Conservation (phyloP, 306 rosid species). For the Cicer yamashitae region DNA sequence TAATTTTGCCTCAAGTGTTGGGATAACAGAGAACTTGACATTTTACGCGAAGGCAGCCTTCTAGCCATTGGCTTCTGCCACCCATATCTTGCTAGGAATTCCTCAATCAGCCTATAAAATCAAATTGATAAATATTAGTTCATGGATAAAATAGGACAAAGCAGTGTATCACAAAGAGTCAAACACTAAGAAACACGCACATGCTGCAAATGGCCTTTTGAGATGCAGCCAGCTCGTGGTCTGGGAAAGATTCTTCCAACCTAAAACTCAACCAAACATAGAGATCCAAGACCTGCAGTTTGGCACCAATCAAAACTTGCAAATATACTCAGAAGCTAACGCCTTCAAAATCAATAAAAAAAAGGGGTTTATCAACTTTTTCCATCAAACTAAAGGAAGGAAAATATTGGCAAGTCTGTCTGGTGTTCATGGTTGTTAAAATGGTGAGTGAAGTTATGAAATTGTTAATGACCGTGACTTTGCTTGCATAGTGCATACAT, state of each 20-base stretch:
- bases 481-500: neutral
- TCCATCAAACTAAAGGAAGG: conserved; percentile 35
- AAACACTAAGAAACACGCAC: conserved; percentile 54
- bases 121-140: conserved; percentile 27
- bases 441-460: conserved; percentile 19
- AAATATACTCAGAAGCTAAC: conserved; percentile 18
- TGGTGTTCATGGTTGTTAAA: conserved; percentile 12
- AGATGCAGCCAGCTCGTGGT: conserved; percentile 72
- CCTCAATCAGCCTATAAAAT: conserved; percentile 81
- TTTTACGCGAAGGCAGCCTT: conserved; percentile 43
- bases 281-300: conserved; percentile 87
- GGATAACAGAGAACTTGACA: conserved; percentile 48
- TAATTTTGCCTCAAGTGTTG: conserved; percentile 32
- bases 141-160: neutral
- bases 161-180: neutral
- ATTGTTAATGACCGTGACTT: conserved; percentile 23
- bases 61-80: conserved; percentile 66
- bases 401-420: neutral
- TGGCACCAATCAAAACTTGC: conserved; percentile 40
- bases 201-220: conserved; percentile 85
- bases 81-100: conserved; percentile 77
- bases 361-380: conserved; percentile 22
- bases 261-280: conserved; percentile 96
- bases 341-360: conserved; percentile 33
- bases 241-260: conserved; percentile 88